Conservation (phyloP, 140 eudicot genomes). For the Flaveria floridana region DNA sequence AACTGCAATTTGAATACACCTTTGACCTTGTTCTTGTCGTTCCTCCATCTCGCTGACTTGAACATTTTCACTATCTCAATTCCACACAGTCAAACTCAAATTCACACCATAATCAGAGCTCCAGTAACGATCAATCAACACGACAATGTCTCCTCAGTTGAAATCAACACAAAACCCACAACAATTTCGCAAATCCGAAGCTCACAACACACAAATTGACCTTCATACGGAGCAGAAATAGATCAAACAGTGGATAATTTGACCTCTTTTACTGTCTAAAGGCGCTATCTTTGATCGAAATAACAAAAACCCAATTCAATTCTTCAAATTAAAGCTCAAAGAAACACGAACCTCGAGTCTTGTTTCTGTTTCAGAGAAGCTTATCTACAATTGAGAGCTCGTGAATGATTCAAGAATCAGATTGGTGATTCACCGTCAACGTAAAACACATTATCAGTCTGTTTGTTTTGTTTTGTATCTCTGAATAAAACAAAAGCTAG, state of each 20-base stretch:
- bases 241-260: background rate
- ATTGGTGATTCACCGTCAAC: constrained; percentile 2
- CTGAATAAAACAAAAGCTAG: background rate
- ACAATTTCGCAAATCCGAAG: background rate
- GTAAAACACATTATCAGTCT: background rate
- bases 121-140: background rate
- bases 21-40: constrained; percentile 75
- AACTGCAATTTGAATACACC: constrained; percentile 73
- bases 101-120: background rate
- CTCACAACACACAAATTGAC: constrained; percentile 5
- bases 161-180: background rate
- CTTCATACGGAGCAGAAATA: background rate
- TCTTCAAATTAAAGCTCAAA: constrained; percentile 17
- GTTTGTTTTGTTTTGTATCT: background rate
- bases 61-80: constrained; percentile 45
- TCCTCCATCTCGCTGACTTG: constrained; percentile 63
- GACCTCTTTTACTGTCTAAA: background rate
- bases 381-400: background rate
- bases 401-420: background rate
- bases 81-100: background rate
- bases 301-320: background rate
- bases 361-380: background rate
- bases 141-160: no score
- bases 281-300: constrained; percentile 7
- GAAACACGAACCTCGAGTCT: background rate